A percentile compares a stretch with the other conserved stretches of the same genome.
phyloP scores from a whole-genome alignment of 345 rosid species.

The Isatis tinctoria region DNA sequence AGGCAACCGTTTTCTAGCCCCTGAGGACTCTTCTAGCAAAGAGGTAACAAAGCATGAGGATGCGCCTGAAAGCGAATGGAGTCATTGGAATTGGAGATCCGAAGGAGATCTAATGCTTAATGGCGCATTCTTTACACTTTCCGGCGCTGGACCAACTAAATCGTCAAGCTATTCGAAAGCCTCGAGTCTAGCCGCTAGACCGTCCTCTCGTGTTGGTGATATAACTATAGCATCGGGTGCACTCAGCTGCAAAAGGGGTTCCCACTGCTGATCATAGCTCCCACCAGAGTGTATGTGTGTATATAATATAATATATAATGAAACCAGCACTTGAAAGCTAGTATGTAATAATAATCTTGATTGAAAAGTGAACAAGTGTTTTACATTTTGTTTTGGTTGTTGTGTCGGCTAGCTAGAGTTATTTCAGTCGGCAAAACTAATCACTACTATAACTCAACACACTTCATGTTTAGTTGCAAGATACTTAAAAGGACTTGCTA shows the following conservation, averaged over 20 bases:
- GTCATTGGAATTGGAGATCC: conserved; percentile 74
- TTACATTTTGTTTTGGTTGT: conserved; percentile 7
- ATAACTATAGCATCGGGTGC: conserved; percentile 56
- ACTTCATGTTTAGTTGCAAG: neutral
- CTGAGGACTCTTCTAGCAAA: conserved; percentile 50
- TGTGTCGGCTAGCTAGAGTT: conserved; percentile 2
- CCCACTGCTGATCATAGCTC: conserved; percentile 52
- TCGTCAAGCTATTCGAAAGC: conserved; percentile 75
- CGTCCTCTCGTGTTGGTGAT: conserved; percentile 61
- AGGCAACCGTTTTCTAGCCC: conserved; percentile 73
- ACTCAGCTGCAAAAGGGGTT: conserved; percentile 58
- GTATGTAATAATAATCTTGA: conserved; percentile 24
- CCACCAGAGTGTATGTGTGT: neutral
- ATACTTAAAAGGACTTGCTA: neutral
- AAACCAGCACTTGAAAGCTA: conserved; percentile 4
- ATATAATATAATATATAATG: neutral
- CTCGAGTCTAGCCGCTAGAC: conserved; percentile 72
- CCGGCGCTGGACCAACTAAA: conserved; percentile 54
- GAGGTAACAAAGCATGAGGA: conserved; percentile 86
- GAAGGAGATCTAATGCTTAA: conserved; percentile 67
- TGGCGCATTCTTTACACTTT: conserved; percentile 65
- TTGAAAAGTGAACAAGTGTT: conserved; percentile 4
- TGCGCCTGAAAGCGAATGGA: conserved; percentile 68
- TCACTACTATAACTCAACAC: neutral
- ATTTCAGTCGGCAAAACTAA: neutral